A percentile compares a stretch with the other conserved stretches of the same genome.
These are phyloP conservation scores for Leccinum uliginosum DNA, from an alignment of 768 basidiomycete genomes.

Conservation along the genomic window DNA sequence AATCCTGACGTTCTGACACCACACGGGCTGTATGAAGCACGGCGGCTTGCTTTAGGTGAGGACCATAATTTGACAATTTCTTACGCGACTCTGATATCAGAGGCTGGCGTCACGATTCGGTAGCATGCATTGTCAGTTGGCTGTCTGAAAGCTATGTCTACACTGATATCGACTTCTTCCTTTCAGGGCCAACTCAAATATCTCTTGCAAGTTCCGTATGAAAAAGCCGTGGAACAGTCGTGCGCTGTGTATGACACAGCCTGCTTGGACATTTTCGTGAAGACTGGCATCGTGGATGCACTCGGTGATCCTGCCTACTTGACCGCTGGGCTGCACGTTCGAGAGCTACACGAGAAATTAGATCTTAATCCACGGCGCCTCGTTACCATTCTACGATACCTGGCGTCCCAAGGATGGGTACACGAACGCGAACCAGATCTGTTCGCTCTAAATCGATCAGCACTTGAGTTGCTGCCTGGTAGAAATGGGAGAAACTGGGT, in stretches of 20 bases:
- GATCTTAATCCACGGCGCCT: neutral
- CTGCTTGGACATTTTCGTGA: neutral
- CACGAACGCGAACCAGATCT: neutral
- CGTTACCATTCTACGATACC: neutral
- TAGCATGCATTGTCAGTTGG: neutral
- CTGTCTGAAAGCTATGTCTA: neutral
- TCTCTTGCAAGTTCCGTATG: constrained; percentile 4
- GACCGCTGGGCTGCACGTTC: neutral
- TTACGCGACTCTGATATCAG: neutral
- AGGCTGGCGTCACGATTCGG: neutral
- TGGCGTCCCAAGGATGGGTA: constrained; percentile 3
- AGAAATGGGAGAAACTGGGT: constrained; percentile 2
- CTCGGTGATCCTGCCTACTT: neutral
- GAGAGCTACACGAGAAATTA: neutral
- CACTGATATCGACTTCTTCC: neutral
- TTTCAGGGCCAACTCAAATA: constrained; percentile 3
- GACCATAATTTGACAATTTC: neutral
- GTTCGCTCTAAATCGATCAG: neutral
- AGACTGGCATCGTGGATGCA: constrained; percentile 1
- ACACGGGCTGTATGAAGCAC: neutral
- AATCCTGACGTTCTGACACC: neutral
- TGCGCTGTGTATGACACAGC: constrained; percentile 2
- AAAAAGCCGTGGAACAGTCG: constrained; percentile 1
- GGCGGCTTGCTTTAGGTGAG: neutral
- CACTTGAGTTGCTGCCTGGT: neutral